Base-by-base conservation (phyloP, 768 basidiomycete genomes). In the Auricularia auricula-judae region DNA sequence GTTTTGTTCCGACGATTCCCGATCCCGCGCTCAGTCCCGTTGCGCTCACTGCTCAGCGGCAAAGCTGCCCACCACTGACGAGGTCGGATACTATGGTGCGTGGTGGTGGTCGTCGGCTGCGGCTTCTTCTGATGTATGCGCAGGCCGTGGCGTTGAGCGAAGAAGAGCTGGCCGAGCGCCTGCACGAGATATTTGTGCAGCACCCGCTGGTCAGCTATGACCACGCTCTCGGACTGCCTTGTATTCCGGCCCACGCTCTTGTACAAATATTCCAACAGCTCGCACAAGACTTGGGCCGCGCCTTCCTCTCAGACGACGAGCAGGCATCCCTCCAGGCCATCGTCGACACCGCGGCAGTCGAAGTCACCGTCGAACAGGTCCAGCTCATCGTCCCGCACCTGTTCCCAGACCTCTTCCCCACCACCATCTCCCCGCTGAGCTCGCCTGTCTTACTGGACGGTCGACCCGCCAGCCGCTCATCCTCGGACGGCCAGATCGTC, bases 101-200 rank as follows among this genome's bases (percentile, higher is more conserved):
- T 29, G 53, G 29, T 29, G n/a, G 29, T 59, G 5, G 56, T 33
- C 56, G 1, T 21, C 3, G 23, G 1, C 34, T 14, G 11, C 11
- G 56, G 56, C 23, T 59, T 10, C 34, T 5, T 33, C 16, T 29
- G 73, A 76, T 65, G 86, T 86, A 29, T 63, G 80, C 86, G 71
- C 83, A 89, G 72, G 88, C 87, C 47, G 79, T 89, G 56, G 80
- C 78, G 63, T 84, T 86, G 75, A 86, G 91, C 66, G 85, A 90
- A 71, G 79, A 82, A 67, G 82, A 86, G 70, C 83, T 91, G 36
- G 73, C 84, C 72, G 79, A 80, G 64, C 56, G 56, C 8, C 34
- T 59, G 56, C 34, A 59, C 23, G 21, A 14, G 21, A 82, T 92
- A 66, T 90, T 92, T 72, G 76, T 78, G 65, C 77, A 82, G 36